Percentiles rank a stretch among this genome's conserved stretches.
Evolutionary conservation across 169 alveolate species (phyloP).

Genomic region (Cyclospora cayetanensis): DNA sequence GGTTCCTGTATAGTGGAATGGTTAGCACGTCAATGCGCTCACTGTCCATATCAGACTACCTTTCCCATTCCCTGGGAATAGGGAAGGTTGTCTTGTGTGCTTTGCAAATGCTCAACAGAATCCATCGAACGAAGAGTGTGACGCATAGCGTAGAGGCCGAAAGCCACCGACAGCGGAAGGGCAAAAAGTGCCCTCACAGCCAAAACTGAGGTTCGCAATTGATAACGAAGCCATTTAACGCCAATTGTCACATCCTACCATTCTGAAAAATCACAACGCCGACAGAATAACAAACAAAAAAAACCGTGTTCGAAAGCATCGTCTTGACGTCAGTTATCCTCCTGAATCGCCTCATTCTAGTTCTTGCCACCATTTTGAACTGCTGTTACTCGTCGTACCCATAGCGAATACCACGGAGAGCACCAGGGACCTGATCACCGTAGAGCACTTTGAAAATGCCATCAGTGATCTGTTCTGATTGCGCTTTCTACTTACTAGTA

Average conservation of each 20-base stretch:
- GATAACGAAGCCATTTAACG: neutral
- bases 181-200: constrained; percentile 48
- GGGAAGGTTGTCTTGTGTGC: constrained; percentile 32
- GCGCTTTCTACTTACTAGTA: neutral
- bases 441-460: too few relatives aligned
- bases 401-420: constrained; percentile 38
- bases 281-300: constrained; percentile 47
- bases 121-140: constrained; percentile 41
- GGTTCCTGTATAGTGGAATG: constrained; percentile 4
- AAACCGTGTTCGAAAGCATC: constrained; percentile 37
- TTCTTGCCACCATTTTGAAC: neutral
- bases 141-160: constrained; percentile 45
- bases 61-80: constrained; percentile 52
- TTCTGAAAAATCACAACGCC: constrained; percentile 41
- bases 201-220: neutral
- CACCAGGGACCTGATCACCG: constrained; percentile 40
- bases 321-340: constrained; percentile 37
- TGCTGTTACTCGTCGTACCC: constrained; percentile 18
- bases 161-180: constrained; percentile 21
- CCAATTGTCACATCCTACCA: neutral
- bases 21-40: neutral
- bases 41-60: neutral
- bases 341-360: neutral
- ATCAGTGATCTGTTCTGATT: too few relatives aligned
- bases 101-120: constrained; percentile 49